A percentile compares a stretch with the other conserved stretches of the same genome.
These are phyloP conservation scores for Septoria petroselini DNA, from an alignment of 2,329 filamentous ascomycete genomes.

Conservation along the genomic window DNA sequence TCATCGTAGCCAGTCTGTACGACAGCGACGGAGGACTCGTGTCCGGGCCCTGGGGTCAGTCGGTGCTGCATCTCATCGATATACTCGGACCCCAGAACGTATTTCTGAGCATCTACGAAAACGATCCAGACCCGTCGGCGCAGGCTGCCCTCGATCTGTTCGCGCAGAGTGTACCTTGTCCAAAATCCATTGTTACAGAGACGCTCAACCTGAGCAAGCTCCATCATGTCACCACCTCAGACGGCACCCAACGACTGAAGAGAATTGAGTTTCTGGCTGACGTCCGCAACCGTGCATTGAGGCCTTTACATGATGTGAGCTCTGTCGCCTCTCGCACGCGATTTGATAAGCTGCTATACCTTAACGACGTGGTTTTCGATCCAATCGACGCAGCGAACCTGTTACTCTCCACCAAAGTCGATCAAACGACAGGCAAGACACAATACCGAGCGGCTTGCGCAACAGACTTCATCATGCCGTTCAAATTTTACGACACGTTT, in stretches of 20 bases:
- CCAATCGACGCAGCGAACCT: constrained; percentile 58
- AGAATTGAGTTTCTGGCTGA: constrained; percentile 71
- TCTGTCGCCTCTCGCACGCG: constrained; percentile 40
- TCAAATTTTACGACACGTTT: constrained; percentile 71
- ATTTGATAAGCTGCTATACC: constrained; percentile 58
- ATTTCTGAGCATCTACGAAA: constrained; percentile 71
- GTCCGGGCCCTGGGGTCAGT: constrained; percentile 61
- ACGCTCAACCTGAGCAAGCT: constrained; percentile 57
- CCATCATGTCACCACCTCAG: constrained; percentile 59
- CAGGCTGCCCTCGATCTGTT: constrained; percentile 55
- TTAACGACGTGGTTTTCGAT: constrained; percentile 67
- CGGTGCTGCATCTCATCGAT: constrained; percentile 60
- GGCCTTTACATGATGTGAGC: constrained; percentile 56
- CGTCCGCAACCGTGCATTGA: constrained; percentile 67
- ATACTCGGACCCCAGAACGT: constrained; percentile 65
- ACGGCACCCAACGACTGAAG: constrained; percentile 62
- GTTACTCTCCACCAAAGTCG: constrained; percentile 61
- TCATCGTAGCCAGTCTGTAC: constrained; percentile 69
- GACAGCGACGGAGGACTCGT: constrained; percentile 61
- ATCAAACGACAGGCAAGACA: constrained; percentile 48
- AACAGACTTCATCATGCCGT: constrained; percentile 65
- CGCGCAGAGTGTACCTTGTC: constrained; percentile 47
- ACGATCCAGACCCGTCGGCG: constrained; percentile 60
- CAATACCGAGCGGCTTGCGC: constrained; percentile 67
- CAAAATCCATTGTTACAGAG: constrained; percentile 56